Percentiles rank a stretch among this genome's conserved stretches.
Conservation (phyloP, 1,139 yeast species). For the Taiozyma sp. region DNA sequence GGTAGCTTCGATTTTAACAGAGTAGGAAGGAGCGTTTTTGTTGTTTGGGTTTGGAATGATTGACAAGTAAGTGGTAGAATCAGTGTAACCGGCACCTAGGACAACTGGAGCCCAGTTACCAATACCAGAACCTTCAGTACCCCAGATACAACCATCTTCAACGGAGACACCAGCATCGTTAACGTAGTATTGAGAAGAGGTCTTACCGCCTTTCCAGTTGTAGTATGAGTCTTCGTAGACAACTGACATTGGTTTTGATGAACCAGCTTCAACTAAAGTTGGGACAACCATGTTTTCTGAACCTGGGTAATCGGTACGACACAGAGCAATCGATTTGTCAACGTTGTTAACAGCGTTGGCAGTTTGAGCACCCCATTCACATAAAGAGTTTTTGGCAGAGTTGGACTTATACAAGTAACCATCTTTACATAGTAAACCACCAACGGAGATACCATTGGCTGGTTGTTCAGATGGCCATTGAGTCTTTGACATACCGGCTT, state of each 20-base stretch:
- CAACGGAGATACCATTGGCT: constrained; percentile 67
- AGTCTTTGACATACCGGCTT: constrained; percentile 87
- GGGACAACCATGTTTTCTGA: constrained; percentile 97
- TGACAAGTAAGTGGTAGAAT: constrained; percentile 79
- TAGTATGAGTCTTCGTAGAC: constrained; percentile 75
- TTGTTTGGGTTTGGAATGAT: constrained; percentile 96
- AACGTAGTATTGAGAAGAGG: constrained; percentile 95
- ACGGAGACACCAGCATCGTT: constrained; percentile 91
- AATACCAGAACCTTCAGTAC: constrained; percentile 65
- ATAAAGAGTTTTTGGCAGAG: constrained; percentile 50
- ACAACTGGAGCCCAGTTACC: constrained; percentile 99
- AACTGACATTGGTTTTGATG: constrained; percentile 60
- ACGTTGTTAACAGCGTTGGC: constrained; percentile 68
- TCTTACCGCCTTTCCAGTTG: constrained; percentile 74
- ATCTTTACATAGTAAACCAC: constrained; percentile 66
- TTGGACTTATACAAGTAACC: constrained; percentile 69
- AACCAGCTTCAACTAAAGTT: constrained; percentile 71
- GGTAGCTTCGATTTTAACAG: constrained; percentile 75
- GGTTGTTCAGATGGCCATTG: constrained; percentile 82
- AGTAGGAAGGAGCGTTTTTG: constrained; percentile 68
- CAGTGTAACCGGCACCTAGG: constrained; percentile 85
- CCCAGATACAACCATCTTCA: constrained; percentile 94
- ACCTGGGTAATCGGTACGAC: constrained; percentile 99
- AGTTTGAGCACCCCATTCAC: constrained; percentile 76
- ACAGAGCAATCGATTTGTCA: constrained; percentile 66